Evolutionary conservation across 2,329 filamentous ascomycete genomes (phyloP).

Genomic region (Fusarium fracticaudum): DNA sequence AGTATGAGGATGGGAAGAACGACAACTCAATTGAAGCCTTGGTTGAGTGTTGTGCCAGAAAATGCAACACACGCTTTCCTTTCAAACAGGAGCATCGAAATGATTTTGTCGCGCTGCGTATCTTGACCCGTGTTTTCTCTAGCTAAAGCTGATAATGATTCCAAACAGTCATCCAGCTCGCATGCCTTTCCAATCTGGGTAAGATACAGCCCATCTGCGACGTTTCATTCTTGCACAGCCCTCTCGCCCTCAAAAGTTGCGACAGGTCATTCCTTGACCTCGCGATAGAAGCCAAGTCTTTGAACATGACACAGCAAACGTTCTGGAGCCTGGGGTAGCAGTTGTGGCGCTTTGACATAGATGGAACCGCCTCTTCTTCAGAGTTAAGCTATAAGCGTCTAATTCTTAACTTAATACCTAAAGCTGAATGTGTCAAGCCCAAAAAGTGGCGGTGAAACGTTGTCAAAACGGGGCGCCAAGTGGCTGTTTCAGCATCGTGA

Average conservation of each 20-base stretch:
- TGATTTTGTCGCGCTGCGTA: background rate
- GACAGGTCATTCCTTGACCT: background rate
- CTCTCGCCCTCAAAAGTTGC: background rate
- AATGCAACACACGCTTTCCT: fast-evolving
- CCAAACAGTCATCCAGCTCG: background rate
- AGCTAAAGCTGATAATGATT: background rate
- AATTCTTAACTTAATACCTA: background rate
- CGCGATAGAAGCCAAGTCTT: background rate
- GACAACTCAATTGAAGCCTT: fast-evolving
- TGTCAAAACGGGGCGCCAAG: background rate
- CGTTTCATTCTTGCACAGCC: background rate
- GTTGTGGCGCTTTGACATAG: background rate
- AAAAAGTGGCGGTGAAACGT: background rate
- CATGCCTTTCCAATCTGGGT: background rate
- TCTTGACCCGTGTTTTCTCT: too few species aligned
- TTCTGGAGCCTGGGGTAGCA: background rate
- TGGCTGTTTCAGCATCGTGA: background rate
- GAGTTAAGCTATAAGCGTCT: background rate
- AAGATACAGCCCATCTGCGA: background rate
- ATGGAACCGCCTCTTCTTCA: background rate
- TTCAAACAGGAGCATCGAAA: background rate
- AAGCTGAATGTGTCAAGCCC: background rate
- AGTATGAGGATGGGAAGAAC: fast-evolving
- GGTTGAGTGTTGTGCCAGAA: fast-evolving
- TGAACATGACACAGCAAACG: background rate